Percentiles rank a stretch among this genome's conserved stretches.
Evolutionary conservation across 805 yeast species (phyloP).

Genomic region (Cyberlindnera amylophila): DNA sequence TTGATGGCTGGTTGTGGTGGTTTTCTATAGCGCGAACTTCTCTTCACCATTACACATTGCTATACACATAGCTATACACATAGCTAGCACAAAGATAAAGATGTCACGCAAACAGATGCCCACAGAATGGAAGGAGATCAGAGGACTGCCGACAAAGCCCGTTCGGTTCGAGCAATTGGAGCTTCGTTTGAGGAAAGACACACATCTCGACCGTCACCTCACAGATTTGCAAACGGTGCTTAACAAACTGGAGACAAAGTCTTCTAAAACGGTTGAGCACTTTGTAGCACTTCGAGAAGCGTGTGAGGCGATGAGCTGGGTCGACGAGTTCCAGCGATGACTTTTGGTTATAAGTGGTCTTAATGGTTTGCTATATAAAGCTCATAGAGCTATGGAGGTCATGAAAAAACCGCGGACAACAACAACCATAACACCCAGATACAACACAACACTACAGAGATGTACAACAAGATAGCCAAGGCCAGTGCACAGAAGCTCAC

Average conservation of each 20-base stretch:
- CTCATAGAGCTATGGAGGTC: no score
- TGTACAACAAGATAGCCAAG: conserved; percentile 37
- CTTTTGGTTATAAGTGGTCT: no score
- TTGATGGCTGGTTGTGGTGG: no score
- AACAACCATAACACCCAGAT: neutral
- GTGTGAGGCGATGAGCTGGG: conserved; percentile 20
- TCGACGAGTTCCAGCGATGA: conserved; percentile 14
- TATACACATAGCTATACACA: no score
- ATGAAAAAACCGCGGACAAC: neutral
- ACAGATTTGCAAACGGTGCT: conserved; percentile 15
- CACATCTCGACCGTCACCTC: conserved; percentile 18
- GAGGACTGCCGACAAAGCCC: conserved; percentile 18
- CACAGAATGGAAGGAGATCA: conserved; percentile 11
- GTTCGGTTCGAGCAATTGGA: conserved; percentile 17
- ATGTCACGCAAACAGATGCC: conserved; percentile 3
- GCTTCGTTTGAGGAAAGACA: conserved; percentile 14
- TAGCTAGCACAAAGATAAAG: no score
- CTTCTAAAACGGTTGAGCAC: conserved; percentile 8
- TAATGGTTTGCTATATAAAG: no score
- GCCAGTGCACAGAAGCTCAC: conserved; percentile 29
- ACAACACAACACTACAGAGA: conserved; percentile 11
- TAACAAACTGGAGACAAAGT: conserved; percentile 25
- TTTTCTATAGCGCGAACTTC: no score
- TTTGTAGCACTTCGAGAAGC: conserved; percentile 10
- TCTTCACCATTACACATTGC: no score